phyloP scores from a whole-genome alignment of 2,329 filamentous ascomycete genomes.

The Dactylella cylindrospora region DNA sequence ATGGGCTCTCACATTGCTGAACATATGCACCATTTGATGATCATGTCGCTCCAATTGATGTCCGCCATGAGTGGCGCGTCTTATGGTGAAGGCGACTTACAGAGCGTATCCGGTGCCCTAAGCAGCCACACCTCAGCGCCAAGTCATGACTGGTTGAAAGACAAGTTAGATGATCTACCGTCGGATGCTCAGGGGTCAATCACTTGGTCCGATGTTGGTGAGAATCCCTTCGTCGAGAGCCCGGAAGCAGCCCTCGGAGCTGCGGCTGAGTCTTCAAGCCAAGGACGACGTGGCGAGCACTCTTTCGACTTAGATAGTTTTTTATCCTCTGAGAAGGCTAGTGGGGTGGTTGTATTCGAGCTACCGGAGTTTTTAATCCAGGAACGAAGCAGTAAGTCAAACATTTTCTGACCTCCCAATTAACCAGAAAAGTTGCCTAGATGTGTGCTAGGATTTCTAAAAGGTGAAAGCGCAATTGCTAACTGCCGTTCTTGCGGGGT shows the following conservation, averaged over 20 bases:
- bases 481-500: too few relatives aligned
- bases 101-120: neutral
- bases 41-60: constrained; percentile 5
- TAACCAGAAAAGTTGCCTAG: too few relatives aligned
- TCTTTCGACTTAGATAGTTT: too few relatives aligned
- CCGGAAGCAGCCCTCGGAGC: too few relatives aligned
- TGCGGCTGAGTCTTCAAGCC: too few relatives aligned
- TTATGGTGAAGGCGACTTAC: constrained; percentile 1
- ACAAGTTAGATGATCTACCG: constrained; percentile 3
- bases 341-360: too few relatives aligned
- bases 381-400: constrained; percentile 27
- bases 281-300: too few relatives aligned
- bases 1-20: constrained; percentile 7
- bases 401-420: neutral
- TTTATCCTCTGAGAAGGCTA: too few relatives aligned
- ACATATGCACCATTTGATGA: constrained; percentile 8
- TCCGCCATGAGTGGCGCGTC: constrained; percentile 3
- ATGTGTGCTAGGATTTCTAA: too few relatives aligned
- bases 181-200: constrained; percentile 5
- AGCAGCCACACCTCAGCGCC: constrained; percentile 1
- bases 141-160: neutral
- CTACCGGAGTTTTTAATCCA: constrained; percentile 31
- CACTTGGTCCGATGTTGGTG: constrained; percentile 1
- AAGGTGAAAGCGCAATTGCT: too few relatives aligned
- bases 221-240: too few relatives aligned